phyloP scores from a whole-genome alignment of 129 eudicot genomes.

The Pittosporum tobira region DNA sequence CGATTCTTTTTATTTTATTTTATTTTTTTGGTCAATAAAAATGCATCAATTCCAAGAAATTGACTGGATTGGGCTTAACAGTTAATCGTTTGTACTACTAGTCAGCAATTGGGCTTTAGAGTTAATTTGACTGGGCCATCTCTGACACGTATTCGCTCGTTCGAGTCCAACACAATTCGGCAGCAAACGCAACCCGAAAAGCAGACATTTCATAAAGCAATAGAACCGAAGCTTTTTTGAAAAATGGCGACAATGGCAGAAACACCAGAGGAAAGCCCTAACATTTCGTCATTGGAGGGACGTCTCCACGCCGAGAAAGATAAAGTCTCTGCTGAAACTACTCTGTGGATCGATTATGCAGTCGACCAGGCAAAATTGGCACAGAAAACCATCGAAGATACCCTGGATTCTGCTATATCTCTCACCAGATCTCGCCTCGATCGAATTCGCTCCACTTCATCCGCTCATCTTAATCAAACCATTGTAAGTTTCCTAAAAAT shows the following conservation, averaged over 20 bases:
- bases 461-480: constrained; percentile 68
- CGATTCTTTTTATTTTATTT: no score
- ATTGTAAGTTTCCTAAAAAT: constrained; percentile 45
- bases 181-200: no score
- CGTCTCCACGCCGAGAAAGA: constrained; percentile 15
- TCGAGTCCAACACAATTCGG: no score
- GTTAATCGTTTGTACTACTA: no score
- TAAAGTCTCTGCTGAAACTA: constrained; percentile 24
- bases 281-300: constrained; percentile 10
- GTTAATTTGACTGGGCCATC: no score
- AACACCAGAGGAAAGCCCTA: constrained; percentile 30
- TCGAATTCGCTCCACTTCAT: constrained; percentile 56
- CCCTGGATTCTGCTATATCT: constrained; percentile 42
- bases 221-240: background rate
- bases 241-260: constrained; percentile 37
- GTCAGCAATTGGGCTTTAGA: no score
- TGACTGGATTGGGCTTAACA: no score
- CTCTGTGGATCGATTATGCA: constrained; percentile 65
- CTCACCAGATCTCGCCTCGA: constrained; percentile 50
- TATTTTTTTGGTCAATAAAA: no score
- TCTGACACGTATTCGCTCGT: no score
- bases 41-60: no score
- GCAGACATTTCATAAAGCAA: background rate
- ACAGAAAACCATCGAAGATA: constrained; percentile 36
- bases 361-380: constrained; percentile 52